These are phyloP conservation scores for Elaphomyces granulatus DNA, from an alignment of 495 filamentous ascomycete genomes.

Conservation along the genomic window DNA sequence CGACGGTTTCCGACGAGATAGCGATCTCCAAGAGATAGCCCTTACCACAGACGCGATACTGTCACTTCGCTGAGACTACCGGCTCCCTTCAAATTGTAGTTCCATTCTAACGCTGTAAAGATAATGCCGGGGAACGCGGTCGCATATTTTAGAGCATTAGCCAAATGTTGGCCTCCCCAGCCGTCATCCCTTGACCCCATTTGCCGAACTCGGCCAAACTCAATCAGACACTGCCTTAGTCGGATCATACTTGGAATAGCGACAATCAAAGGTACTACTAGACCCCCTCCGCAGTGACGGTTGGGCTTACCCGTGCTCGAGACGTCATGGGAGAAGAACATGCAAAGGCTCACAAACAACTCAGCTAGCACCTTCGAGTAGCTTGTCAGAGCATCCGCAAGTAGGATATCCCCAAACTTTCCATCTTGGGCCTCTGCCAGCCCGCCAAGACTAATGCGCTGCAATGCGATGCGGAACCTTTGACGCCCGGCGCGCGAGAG, in stretches of 20 bases:
- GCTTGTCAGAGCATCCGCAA: constrained; percentile 90
- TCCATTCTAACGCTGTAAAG: constrained; percentile 57
- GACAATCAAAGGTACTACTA: constrained; percentile 67
- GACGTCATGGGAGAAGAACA: constrained; percentile 58
- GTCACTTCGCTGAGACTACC: constrained; percentile 41
- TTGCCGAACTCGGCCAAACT: constrained; percentile 59
- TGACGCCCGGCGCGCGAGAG: constrained; percentile 59
- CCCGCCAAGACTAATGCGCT: constrained; percentile 61
- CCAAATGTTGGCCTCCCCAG: constrained; percentile 70
- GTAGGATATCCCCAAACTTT: constrained; percentile 84
- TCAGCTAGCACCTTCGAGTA: constrained; percentile 88
- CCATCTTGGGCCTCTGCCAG: constrained; percentile 68
- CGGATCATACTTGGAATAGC: constrained; percentile 72
- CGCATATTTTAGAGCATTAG: constrained; percentile 86
- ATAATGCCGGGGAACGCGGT: constrained; percentile 86
- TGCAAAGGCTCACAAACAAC: constrained; percentile 75
- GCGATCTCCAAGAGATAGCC: background rate
- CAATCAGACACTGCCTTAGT: constrained; percentile 81
- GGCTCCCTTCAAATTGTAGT: constrained; percentile 39
- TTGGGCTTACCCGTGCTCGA: constrained; percentile 69
- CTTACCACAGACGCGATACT: constrained; percentile 42
- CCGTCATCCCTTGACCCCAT: constrained; percentile 32
- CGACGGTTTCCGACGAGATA: too few relatives aligned
- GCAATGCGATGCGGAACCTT: constrained; percentile 56
- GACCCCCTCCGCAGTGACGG: constrained; percentile 59